A percentile compares a stretch with the other conserved stretches of the same genome.
These are phyloP conservation scores for Panaeolus papilionaceus DNA, from an alignment of 768 basidiomycete species.

Conservation along the genomic window DNA sequence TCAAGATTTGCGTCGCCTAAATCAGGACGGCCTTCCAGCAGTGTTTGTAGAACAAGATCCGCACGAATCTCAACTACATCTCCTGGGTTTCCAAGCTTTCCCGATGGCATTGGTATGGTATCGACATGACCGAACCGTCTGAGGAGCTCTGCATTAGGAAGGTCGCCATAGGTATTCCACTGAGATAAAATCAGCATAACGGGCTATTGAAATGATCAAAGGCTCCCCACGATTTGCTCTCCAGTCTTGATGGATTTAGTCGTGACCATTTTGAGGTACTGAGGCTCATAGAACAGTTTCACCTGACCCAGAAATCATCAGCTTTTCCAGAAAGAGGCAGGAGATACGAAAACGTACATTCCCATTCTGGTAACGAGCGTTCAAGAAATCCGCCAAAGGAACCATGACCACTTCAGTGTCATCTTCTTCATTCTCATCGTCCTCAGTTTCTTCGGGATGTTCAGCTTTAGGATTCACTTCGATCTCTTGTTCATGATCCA, in stretches of 20 bases:
- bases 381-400: conserved; percentile 95
- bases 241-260: conserved; percentile 77
- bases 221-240: conserved; percentile 82
- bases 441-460: conserved; percentile 40
- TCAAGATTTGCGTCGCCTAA: conserved; percentile 35
- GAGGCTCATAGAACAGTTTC: conserved; percentile 81
- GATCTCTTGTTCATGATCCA: conserved; percentile 34
- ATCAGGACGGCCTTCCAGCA: conserved; percentile 31
- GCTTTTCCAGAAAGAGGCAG: conserved; percentile 6
- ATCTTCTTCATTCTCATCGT: conserved; percentile 47
- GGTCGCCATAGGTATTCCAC: conserved; percentile 97
- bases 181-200: conserved; percentile 34
- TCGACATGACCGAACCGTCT: conserved; percentile 95
- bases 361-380: conserved; percentile 83
- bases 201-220: conserved; percentile 16
- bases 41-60: conserved; percentile 61
- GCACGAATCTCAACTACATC: conserved; percentile 83
- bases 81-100: conserved; percentile 70
- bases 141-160: conserved; percentile 92
- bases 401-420: conserved; percentile 85
- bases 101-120: conserved; percentile 58
- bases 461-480: conserved; percentile 28
- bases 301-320: conserved; percentile 55
- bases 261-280: conserved; percentile 77
- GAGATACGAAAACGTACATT: conserved; percentile 62